Conservation (phyloP, 116 monocot genomes). For the Posidonia oceanica region DNA sequence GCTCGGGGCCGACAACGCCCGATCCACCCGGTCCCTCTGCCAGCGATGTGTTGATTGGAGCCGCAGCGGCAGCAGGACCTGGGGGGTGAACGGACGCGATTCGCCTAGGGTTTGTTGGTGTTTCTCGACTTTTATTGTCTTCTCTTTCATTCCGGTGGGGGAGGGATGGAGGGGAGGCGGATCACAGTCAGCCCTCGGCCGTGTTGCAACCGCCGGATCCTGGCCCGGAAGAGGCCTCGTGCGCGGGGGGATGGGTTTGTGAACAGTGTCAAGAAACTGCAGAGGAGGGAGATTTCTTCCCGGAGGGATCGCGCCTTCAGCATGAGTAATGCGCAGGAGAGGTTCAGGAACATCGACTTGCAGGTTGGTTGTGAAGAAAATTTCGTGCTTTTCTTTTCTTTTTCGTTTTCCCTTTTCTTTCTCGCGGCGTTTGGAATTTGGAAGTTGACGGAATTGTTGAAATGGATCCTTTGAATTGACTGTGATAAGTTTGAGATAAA, state of each 20-base stretch:
- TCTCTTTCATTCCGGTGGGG: background rate
- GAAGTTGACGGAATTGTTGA: too few species aligned
- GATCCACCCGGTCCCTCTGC: background rate
- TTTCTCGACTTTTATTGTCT: background rate
- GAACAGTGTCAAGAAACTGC: slow-evolving; percentile 57
- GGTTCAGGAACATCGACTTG: slow-evolving; percentile 58
- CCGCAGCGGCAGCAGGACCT: background rate
- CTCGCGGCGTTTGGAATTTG: background rate
- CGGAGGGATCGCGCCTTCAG: slow-evolving; percentile 37
- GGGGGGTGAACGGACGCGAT: background rate
- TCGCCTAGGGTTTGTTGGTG: background rate
- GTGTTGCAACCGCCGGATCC: slow-evolving; percentile 45
- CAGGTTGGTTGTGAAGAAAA: slow-evolving; percentile 27
- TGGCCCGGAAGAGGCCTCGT: slow-evolving; percentile 45
- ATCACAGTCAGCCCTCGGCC: slow-evolving; percentile 48
- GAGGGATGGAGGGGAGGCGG: slow-evolving; percentile 47
- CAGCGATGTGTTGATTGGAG: too few species aligned
- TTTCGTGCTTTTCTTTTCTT: background rate
- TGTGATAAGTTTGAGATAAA: background rate
- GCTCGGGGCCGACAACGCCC: background rate
- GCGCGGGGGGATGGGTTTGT: slow-evolving; percentile 28
- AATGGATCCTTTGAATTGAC: background rate
- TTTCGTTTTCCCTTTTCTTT: background rate
- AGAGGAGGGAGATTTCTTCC: slow-evolving; percentile 56
- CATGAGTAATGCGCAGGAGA: slow-evolving; percentile 51